A percentile compares a stretch with the other conserved stretches of the same genome.
Evolutionary conservation across 768 basidiomycete species (phyloP).

Genomic region (Phanerodontia chrysosporium): DNA sequence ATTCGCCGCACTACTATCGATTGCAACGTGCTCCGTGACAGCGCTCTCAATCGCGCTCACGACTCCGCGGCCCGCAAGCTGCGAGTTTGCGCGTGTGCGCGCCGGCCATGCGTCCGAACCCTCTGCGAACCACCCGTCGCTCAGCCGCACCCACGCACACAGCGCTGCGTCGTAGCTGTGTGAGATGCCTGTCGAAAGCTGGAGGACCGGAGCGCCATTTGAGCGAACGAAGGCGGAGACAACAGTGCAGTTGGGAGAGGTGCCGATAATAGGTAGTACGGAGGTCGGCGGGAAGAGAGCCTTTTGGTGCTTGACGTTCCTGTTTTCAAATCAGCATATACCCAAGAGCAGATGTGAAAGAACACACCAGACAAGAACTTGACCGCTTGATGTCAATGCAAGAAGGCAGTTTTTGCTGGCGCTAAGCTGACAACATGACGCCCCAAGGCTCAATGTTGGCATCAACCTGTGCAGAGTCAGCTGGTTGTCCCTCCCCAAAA

Average conservation of each 20-base stretch:
- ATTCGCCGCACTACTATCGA: constrained; percentile 32
- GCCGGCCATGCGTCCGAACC: constrained; percentile 83
- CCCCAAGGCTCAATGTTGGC: constrained; percentile 70
- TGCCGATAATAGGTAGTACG: constrained; percentile 52
- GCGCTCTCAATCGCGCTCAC: constrained; percentile 38
- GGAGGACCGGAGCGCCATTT: constrained; percentile 76
- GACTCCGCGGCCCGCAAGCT: constrained; percentile 42
- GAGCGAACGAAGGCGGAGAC: constrained; percentile 64
- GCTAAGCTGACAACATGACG: constrained; percentile 66
- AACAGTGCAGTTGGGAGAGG: constrained; percentile 57
- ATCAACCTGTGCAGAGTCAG: constrained; percentile 50
- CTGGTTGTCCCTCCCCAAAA: not conserved
- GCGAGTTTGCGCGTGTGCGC: constrained; percentile 47
- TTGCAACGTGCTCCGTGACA: constrained; percentile 22
- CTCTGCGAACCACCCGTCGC: constrained; percentile 80
- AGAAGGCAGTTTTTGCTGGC: constrained; percentile 62
- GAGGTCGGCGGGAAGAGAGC: constrained; percentile 65
- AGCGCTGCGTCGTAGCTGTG: constrained; percentile 76
- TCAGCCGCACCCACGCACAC: constrained; percentile 67
- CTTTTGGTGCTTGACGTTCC: constrained; percentile 70
- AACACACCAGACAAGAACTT: constrained; percentile 62
- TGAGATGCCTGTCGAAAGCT: constrained; percentile 71
- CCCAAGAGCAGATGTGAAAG: not conserved
- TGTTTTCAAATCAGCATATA: too few relatives aligned
- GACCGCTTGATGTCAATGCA: constrained; percentile 67